Base-by-base conservation (phyloP, 768 basidiomycete genomes). In the Tylopilus vinaceipallidus region DNA sequence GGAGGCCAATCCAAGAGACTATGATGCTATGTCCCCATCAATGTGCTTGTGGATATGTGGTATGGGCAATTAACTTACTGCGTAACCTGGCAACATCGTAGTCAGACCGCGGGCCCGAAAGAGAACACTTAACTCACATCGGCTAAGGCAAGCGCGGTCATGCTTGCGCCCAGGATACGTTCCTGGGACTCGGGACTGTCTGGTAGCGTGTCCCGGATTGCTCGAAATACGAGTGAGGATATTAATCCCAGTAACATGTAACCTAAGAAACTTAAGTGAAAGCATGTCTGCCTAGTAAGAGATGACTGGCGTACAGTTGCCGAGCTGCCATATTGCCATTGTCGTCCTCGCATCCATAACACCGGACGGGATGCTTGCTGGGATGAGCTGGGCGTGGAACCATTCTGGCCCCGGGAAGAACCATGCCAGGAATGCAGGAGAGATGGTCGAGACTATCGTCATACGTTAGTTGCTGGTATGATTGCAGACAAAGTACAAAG, bases 311-410 rank as follows among this genome's bases (percentile, higher is more conserved):
- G 40, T 52, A 84, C 86, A 83, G 52, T 84, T 88, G 26, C 76
- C 79, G 10, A 88, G 68, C 56, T 89, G 87, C 75, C 80, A 81
- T 48, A 87, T 74, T 16, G 77, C 78, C 78, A 86, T 84, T 14
- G 67, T 71, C 6, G 80, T 77, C 30, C 82, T 73, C 32, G 73
- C 61, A 40, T 84, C 80, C 42, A 81, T 59, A 6, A 63, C 38
- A 16, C 40, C 55, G 0, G 63, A 49, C 0, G 64, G 49, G n/a
- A 57, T 48, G 12, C 27, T 8, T 8, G 70, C 71, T 2, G 85
- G 86, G 37, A 86, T 75, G 46, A 88, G 79, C 53, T 83, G 74
- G 57, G 79, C 73, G 59, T 83, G 78, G 56, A 86, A 88, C 83
- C 86, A 86, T 14, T 71, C 68, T 20, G 84, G 71, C 13, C 86